phyloP scores from a whole-genome alignment of 2,329 filamentous ascomycete species.

The Boeremia exigua region DNA sequence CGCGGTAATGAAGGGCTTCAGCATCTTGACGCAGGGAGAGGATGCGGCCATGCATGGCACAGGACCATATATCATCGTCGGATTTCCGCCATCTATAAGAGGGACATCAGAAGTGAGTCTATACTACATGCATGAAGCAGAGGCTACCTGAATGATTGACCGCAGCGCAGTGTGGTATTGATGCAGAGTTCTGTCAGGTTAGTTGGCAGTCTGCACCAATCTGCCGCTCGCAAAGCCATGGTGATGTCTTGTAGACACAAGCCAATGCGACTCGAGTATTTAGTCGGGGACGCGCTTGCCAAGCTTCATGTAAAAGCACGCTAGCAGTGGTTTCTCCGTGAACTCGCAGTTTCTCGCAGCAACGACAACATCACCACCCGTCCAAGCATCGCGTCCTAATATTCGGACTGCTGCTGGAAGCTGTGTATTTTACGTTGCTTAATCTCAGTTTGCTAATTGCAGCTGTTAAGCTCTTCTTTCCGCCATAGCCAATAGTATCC shows the following conservation, averaged over 20 bases:
- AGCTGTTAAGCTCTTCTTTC: slow-evolving; percentile 4
- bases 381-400: slow-evolving; percentile 9
- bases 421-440: slow-evolving; percentile 18
- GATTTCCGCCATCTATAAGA: slow-evolving; percentile 83
- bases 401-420: slow-evolving; percentile 4
- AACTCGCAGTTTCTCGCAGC: slow-evolving; percentile 13
- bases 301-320: neutral
- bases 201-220: slow-evolving; percentile 88
- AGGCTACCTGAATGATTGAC: slow-evolving; percentile 82
- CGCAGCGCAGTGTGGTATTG: slow-evolving; percentile 91
- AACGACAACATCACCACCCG: slow-evolving; percentile 11
- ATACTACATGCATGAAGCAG: neutral
- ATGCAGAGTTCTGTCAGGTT: slow-evolving; percentile 87
- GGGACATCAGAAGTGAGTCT: slow-evolving; percentile 7
- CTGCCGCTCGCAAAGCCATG: slow-evolving; percentile 63
- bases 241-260: neutral
- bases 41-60: slow-evolving; percentile 83
- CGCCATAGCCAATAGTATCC: slow-evolving; percentile 6
- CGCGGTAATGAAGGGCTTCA: slow-evolving; percentile 78
- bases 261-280: neutral
- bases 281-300: too few relatives aligned
- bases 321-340: slow-evolving; percentile 14
- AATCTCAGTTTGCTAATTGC: slow-evolving; percentile 23
- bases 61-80: slow-evolving; percentile 82
- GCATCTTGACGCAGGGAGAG: slow-evolving; percentile 84